These are phyloP conservation scores for Aureobasidium melanogenum DNA, from an alignment of 2,329 filamentous ascomycete species.

Conservation along the genomic window DNA sequence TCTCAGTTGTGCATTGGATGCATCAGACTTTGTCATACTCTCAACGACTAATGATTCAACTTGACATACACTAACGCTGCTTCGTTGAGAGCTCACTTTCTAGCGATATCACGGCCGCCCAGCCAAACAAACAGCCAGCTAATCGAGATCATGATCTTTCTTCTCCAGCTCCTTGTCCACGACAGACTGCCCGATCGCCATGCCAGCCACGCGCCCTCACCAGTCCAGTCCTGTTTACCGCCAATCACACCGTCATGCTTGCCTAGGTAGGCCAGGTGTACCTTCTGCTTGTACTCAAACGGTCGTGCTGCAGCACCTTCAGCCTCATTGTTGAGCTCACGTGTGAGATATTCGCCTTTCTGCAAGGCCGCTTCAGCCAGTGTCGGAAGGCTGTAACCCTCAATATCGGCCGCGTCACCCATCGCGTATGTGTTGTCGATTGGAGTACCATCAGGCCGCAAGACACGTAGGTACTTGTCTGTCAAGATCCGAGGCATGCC, in stretches of 20 bases:
- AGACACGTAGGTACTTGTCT: conserved; percentile 25
- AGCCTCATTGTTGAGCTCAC: conserved; percentile 20
- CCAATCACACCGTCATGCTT: conserved; percentile 34
- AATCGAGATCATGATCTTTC: conserved; percentile 24
- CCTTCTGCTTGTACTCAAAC: conserved; percentile 32
- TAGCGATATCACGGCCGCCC: conserved; percentile 24
- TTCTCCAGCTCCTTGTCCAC: conserved; percentile 24
- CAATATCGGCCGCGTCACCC: conserved; percentile 33
- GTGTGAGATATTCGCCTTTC: conserved; percentile 29
- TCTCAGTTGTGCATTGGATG: not conserved
- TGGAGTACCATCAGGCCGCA: conserved; percentile 19
- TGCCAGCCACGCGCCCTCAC: conserved; percentile 34
- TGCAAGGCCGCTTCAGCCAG: conserved; percentile 32
- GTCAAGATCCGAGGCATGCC: conserved; percentile 29
- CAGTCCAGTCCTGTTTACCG: conserved; percentile 33
- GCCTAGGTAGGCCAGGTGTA: conserved; percentile 34
- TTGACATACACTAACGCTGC: not conserved
- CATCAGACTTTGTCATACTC: not conserved
- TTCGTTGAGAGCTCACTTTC: conserved; percentile 15
- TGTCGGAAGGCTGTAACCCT: conserved; percentile 27
- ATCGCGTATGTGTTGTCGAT: conserved; percentile 27
- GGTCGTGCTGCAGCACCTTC: conserved; percentile 14
- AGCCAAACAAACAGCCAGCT: conserved; percentile 21
- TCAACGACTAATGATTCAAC: not conserved
- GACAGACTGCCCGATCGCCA: conserved; percentile 31